These are phyloP conservation scores for Trichosporon coremiiforme DNA, from an alignment of 1,284 basidiomycete species.

Conservation along the genomic window DNA sequence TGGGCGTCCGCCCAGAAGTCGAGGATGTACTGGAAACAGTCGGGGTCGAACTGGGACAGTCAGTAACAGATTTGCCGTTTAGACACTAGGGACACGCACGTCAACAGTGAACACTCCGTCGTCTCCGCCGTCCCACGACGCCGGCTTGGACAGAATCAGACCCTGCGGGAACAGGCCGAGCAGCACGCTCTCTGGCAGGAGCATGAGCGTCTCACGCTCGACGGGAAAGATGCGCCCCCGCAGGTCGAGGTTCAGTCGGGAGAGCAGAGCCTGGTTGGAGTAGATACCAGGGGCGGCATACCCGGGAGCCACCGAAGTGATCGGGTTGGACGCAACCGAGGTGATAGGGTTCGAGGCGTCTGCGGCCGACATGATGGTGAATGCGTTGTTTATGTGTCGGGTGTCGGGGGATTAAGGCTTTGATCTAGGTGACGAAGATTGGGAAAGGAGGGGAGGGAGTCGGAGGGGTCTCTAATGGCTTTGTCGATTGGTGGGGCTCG, in stretches of 20 bases:
- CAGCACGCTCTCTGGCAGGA: constrained; percentile 93
- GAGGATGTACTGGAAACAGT: constrained; percentile 91
- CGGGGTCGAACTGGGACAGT: constrained; percentile 82
- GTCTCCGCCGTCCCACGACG: constrained; percentile 71
- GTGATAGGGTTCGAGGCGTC: constrained; percentile 56
- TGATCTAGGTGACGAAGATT: not conserved
- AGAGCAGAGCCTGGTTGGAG: constrained; percentile 66
- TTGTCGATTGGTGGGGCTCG: not conserved
- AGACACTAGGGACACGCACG: constrained; percentile 63
- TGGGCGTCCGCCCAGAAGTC: constrained; percentile 86
- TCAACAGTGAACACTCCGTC: constrained; percentile 95
- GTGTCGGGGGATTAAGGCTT: not conserved
- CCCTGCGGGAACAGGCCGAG: constrained; percentile 98
- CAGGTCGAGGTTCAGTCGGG: constrained; percentile 86
- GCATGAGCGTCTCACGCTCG: constrained; percentile 97
- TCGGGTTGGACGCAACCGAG: constrained; percentile 56
- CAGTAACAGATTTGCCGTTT: not conserved
- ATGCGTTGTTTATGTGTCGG: not conserved
- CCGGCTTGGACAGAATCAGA: constrained; percentile 85
- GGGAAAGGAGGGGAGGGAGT: not conserved
- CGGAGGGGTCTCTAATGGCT: not conserved
- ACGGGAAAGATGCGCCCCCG: constrained; percentile 90
- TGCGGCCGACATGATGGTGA: constrained; percentile 35
- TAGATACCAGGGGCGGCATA: constrained; percentile 37
- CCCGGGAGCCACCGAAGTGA: constrained; percentile 75